Evolutionary conservation across 2,329 filamentous ascomycete species (phyloP), one percentile per base, ranked within the genome.

Genomic region (Pseudogymnoascus sp.): DNA sequence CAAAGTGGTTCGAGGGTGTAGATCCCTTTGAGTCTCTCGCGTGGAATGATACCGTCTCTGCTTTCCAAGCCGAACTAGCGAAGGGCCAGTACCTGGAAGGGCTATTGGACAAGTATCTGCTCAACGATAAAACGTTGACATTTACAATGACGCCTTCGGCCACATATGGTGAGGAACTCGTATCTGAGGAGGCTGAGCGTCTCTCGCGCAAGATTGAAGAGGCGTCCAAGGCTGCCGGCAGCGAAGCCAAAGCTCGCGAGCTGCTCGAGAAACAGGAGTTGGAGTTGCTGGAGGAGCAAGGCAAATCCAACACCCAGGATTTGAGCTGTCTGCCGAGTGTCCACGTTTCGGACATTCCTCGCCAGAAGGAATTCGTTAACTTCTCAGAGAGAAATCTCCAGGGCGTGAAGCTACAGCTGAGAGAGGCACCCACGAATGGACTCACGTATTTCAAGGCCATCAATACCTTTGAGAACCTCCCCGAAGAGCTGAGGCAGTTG

Each of bases 361-460:
- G 93, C 62, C 79, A 84, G 65, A 90, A 90, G 72, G 89, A 93
- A 70, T 75, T 77, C 0, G 74, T 81, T 0, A 71, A 77, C 2
- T 70, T 87, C 42, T 82, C 83, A 62, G 90, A 93, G 66, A 85
- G 89, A n/a, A 77, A 79, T 10, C 74, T 89, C 8, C 82, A 84
- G 44, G 81, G 83, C 38, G 83, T 88, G 42, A 85, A 88, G 53
- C 85, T 95, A 3, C 90, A 97, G 70, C 97, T 93, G 92, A 87
- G 89, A 61, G 91, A 96, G 74, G 91, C 93, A 6, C 90, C 91
- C 1, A 99, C 95, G 0, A 99, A 99, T 70, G 95, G 95, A 0
- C 78, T 99, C 64, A 97, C 93, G 1, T 99, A 99, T 74, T 96
- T 99, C 79, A 88, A 93, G 64, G 92, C 91, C 2, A 84, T 97